These are phyloP conservation scores for Ophiostoma pallidulum DNA, from an alignment of 2,329 filamentous ascomycete genomes.

Conservation along the genomic window DNA sequence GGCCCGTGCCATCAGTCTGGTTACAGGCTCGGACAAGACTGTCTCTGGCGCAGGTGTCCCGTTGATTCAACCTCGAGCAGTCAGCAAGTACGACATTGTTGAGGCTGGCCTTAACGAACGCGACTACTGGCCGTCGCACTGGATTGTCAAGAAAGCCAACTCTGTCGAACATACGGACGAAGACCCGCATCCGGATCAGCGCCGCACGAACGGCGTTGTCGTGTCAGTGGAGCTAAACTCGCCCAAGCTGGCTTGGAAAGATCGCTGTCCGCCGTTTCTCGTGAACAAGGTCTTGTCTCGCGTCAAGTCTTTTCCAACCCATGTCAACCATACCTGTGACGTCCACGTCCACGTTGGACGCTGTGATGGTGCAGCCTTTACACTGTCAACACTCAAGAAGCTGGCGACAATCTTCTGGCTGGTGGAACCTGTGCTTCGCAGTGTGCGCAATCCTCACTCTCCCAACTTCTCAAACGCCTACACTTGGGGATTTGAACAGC, in stretches of 20 bases:
- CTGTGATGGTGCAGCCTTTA: slow-evolving; percentile 24
- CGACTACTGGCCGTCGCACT: slow-evolving; percentile 28
- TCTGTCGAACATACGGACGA: slow-evolving; percentile 26
- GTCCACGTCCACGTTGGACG: slow-evolving; percentile 32
- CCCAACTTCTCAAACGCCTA: slow-evolving; percentile 29
- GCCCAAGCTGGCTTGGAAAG: slow-evolving; percentile 24
- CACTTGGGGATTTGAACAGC: slow-evolving; percentile 29
- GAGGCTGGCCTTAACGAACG: slow-evolving; percentile 18
- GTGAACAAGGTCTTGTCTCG: slow-evolving; percentile 21
- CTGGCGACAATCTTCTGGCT: slow-evolving; percentile 29
- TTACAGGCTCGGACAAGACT: slow-evolving; percentile 1
- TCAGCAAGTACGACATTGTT: slow-evolving; percentile 22
- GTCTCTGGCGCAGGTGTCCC: background rate
- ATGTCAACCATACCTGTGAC: slow-evolving; percentile 29
- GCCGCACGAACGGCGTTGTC: slow-evolving; percentile 22
- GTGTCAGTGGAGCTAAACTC: slow-evolving; percentile 30
- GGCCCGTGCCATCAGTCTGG: slow-evolving; percentile 18
- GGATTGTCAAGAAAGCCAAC: slow-evolving; percentile 33
- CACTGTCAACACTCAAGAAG: slow-evolving; percentile 26
- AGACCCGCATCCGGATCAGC: slow-evolving; percentile 15
- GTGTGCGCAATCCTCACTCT: slow-evolving; percentile 28
- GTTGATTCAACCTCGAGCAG: slow-evolving; percentile 15
- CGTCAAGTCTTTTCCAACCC: slow-evolving; percentile 18
- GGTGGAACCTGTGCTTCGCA: slow-evolving; percentile 27
- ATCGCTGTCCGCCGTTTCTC: slow-evolving; percentile 13